A percentile compares a stretch with the other conserved stretches of the same genome.
These are phyloP conservation scores for Talaromyces thailandensis DNA, from an alignment of 495 filamentous ascomycete species.

Conservation along the genomic window DNA sequence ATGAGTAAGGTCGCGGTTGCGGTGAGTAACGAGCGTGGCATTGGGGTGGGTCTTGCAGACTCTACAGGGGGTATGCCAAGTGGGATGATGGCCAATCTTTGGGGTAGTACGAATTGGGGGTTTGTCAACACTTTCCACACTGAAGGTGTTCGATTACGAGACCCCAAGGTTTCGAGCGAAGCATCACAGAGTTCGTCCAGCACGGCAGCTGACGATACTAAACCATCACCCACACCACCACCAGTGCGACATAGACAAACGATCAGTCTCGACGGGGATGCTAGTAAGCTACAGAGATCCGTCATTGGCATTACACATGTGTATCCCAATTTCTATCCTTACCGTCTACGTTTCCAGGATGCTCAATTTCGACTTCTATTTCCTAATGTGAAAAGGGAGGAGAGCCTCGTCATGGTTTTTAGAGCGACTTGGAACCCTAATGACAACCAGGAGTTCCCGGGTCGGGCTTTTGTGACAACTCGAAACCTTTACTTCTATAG, in stretches of 20 bases:
- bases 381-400: constrained; percentile 61
- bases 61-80: constrained; percentile 64
- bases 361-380: constrained; percentile 90
- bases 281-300: constrained; percentile 33
- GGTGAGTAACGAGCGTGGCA: constrained; percentile 64
- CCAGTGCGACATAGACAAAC: constrained; percentile 63
- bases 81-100: constrained; percentile 83
- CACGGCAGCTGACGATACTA: constrained; percentile 23
- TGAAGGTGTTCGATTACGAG: constrained; percentile 39
- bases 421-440: constrained; percentile 67
- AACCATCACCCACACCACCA: constrained; percentile 9
- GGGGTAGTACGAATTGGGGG: constrained; percentile 81
- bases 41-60: constrained; percentile 49
- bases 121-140: constrained; percentile 58
- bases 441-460: constrained; percentile 73
- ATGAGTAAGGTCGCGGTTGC: constrained; percentile 82
- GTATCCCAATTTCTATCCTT: constrained; percentile 76
- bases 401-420: constrained; percentile 75
- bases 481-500: constrained; percentile 92
- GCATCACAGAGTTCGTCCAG: constrained; percentile 13
- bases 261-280: constrained; percentile 60
- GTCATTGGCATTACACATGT: constrained; percentile 38
- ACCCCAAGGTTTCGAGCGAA: constrained; percentile 28
- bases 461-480: constrained; percentile 79
- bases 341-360: constrained; percentile 77